Evolutionary conservation across 192 early-diverging fungal species (phyloP), one percentile per base, ranked within the genome.

Genomic region (Mortierella alpina): DNA sequence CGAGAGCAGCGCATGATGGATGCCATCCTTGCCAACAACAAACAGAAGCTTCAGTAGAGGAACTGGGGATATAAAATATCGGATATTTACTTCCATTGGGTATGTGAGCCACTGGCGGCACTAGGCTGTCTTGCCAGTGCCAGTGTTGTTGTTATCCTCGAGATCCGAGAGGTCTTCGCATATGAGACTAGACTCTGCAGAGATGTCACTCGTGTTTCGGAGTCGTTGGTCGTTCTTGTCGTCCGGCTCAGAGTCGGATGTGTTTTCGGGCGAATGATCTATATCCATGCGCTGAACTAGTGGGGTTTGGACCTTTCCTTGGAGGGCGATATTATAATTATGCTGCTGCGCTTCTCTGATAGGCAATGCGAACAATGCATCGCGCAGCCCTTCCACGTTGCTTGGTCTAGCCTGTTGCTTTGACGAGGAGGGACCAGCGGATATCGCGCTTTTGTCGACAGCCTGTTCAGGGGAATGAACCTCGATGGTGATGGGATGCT

Each of bases 171-270:
- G 60, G 6, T 80, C 77, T 11, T 48, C 52, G 18, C 70, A 72
- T 18, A 80, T 56, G 46, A 72, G 22, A n/a, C 70, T 72, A 18
- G 77, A 80, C 44, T 80, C 77, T 5, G 18, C 60, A 13, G 77
- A 80, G 9, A 80, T 48, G 15, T 80, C 69, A 20, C 74, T 72
- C 2, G 23, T 46, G 49, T 57, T 41, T 1, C 31, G 59, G 11
- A 48, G 42, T 1, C 22, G 15, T 5, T 49, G 42, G 11, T 57
- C 5, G 6, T 45, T 42, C 17, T 48, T 42, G 17, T 68, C 39
- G 12, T 77, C 63, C 48, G n/a, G 20, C n/a, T 69, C 74, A 23
- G 74, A 77, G 22, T 77, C 62, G 23, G 74, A 77, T 10, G 74
- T 77, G 31, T 42, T 42, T 12, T 75, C 66, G 2, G 58, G 55